Conservation (phyloP, 2,329 filamentous ascomycete genomes). For the Aureobasidium sp. region DNA sequence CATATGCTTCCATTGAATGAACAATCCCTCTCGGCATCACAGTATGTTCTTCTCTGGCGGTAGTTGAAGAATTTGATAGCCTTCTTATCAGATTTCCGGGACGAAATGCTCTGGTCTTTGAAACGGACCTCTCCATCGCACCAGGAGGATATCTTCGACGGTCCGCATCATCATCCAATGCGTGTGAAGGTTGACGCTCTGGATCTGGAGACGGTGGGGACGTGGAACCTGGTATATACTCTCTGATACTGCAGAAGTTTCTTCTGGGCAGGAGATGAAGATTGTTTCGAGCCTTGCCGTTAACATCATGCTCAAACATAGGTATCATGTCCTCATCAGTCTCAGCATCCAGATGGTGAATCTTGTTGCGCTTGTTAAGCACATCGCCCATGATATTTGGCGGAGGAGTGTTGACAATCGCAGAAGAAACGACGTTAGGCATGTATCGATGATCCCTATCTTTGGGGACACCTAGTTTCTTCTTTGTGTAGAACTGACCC, state of each 20-base stretch:
- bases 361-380: constrained; percentile 84
- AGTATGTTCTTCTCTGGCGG: constrained; percentile 18
- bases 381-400: constrained; percentile 83
- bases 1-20: constrained; percentile 1
- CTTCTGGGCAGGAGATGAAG: constrained; percentile 79
- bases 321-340: constrained; percentile 97
- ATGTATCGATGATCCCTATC: constrained; percentile 94
- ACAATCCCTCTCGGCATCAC: constrained; percentile 19
- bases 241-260: constrained; percentile 91
- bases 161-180: neutral
- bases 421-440: constrained; percentile 89
- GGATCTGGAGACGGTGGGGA: constrained; percentile 60
- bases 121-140: constrained; percentile 29
- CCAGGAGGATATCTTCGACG: constrained; percentile 26
- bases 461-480: constrained; percentile 67
- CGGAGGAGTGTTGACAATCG: constrained; percentile 87
- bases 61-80: constrained; percentile 30
- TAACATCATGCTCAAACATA: constrained; percentile 81
- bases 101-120: constrained; percentile 27
- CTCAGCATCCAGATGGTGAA: constrained; percentile 57
- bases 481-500: constrained; percentile 91
- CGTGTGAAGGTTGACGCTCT: constrained; percentile 9
- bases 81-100: constrained; percentile 39
- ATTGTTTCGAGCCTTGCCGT: constrained; percentile 85
- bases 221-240: constrained; percentile 72